Evolutionary conservation across 75 land plant genomes (phyloP).

Genomic region (Isoetes taiwanensis): DNA sequence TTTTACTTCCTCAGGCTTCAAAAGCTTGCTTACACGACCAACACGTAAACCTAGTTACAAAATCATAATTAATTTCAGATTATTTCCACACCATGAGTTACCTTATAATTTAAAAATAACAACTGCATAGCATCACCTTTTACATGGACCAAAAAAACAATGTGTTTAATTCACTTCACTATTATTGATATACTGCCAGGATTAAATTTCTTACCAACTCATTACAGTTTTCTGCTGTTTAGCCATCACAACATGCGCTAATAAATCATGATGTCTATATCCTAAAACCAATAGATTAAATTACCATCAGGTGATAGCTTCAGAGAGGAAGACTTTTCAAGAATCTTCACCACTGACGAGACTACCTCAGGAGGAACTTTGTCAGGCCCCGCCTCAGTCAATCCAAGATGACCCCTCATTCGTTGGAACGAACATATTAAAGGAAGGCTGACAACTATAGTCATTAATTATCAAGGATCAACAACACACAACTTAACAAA

Average conservation of each 20-base stretch:
- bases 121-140: too few relatives aligned
- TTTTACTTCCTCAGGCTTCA: conserved; percentile 51
- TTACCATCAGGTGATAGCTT: conserved; percentile 84
- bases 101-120: too few relatives aligned
- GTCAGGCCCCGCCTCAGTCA: conserved; percentile 51
- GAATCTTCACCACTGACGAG: conserved; percentile 65
- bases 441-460: conserved; percentile 72
- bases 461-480: conserved; percentile 13
- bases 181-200: too few relatives aligned
- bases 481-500: background rate
- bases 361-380: conserved; percentile 43
- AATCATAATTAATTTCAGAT: too few relatives aligned
- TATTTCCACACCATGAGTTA: too few relatives aligned
- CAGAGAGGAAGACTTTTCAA: conserved; percentile 40
- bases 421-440: conserved; percentile 67
- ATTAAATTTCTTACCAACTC: too few relatives aligned
- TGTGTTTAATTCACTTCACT: too few relatives aligned
- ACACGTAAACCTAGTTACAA: too few relatives aligned
- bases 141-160: too few relatives aligned
- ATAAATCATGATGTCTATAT: too few relatives aligned
- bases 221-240: background rate
- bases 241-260: too few relatives aligned
- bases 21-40: conserved; percentile 45
- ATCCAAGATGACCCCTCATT: conserved; percentile 59
- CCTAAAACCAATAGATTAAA: too few relatives aligned